phyloP scores from a whole-genome alignment of 495 filamentous ascomycete species.

The Friedmanniomyces simplex region DNA sequence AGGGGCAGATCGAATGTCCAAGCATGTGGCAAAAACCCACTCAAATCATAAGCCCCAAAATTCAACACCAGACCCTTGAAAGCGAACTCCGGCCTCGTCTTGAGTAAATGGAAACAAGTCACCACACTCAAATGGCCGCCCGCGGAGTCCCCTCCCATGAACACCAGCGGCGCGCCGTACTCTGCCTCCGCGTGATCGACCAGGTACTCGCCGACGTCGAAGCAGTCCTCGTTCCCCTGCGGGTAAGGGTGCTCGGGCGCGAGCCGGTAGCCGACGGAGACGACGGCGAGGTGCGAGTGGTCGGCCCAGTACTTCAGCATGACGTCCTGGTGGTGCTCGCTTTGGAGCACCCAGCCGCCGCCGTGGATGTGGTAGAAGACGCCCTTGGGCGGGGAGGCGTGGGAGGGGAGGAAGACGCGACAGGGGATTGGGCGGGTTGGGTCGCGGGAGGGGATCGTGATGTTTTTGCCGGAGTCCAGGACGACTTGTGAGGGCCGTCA shows the following conservation, averaged over 20 bases:
- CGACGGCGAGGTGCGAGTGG: conserved; percentile 32
- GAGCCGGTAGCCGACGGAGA: conserved; percentile 50
- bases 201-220: conserved; percentile 43
- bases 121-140: conserved; percentile 40
- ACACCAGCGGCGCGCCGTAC: conserved; percentile 34
- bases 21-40: conserved; percentile 28
- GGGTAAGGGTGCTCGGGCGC: conserved; percentile 51
- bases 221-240: conserved; percentile 41
- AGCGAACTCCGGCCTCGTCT: conserved; percentile 29
- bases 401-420: conserved; percentile 38
- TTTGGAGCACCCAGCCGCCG: conserved; percentile 37
- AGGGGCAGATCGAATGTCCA: conserved; percentile 28
- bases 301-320: conserved; percentile 36
- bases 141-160: conserved; percentile 38
- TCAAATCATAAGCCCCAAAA: conserved; percentile 40
- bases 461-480: conserved; percentile 30
- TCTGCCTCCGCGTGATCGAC: conserved; percentile 36
- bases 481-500: conserved; percentile 16
- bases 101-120: conserved; percentile 37
- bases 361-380: conserved; percentile 46
- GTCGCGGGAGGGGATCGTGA: conserved; percentile 42
- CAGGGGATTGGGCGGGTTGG: conserved; percentile 38
- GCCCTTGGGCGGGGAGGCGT: conserved; percentile 35
- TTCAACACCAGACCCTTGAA: conserved; percentile 38
- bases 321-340: conserved; percentile 29